A percentile compares a stretch with the other conserved stretches of the same genome.
Conservation (phyloP, 2,329 filamentous ascomycete genomes). For the Beauveria medogensis region DNA sequence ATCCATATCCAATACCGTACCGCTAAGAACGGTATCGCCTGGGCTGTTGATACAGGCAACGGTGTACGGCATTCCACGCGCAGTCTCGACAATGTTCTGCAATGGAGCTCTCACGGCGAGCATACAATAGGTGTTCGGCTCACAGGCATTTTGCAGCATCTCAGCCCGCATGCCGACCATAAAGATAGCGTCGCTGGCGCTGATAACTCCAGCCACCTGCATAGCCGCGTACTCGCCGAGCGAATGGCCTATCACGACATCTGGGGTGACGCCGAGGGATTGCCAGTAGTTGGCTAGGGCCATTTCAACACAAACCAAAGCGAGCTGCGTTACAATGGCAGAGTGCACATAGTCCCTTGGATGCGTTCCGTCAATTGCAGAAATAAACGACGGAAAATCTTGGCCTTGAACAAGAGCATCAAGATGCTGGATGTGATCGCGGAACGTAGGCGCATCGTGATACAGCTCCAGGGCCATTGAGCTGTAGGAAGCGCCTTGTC, state of each 20-base stretch:
- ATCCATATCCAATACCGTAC: background rate
- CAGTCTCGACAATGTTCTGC: background rate
- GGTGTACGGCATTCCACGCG: background rate
- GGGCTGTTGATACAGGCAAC: background rate
- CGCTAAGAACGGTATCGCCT: background rate
- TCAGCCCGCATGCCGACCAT: conserved; percentile 53
- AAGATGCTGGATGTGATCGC: no score
- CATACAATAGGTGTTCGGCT: background rate
- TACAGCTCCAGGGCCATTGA: no score
- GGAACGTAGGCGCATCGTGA: no score
- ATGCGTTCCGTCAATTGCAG: no score
- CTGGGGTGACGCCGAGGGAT: conserved; percentile 30
- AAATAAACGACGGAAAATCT: no score
- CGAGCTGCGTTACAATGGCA: conserved; percentile 27
- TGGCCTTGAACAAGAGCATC: no score
- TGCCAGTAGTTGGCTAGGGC: conserved; percentile 34
- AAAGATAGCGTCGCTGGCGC: conserved; percentile 51
- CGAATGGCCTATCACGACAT: conserved; percentile 42
- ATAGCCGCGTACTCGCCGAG: conserved; percentile 57
- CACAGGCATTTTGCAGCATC: conserved; percentile 36
- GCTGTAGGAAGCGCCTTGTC: no score
- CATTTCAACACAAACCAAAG: conserved; percentile 31
- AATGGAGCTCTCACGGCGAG: conserved; percentile 1
- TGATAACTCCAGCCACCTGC: conserved; percentile 53
- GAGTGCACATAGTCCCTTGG: conserved; percentile 9